A percentile compares a stretch with the other conserved stretches of the same genome.
phyloP scores from a whole-genome alignment of 2,329 filamentous ascomycete species.

The Trichoderma sp. region DNA sequence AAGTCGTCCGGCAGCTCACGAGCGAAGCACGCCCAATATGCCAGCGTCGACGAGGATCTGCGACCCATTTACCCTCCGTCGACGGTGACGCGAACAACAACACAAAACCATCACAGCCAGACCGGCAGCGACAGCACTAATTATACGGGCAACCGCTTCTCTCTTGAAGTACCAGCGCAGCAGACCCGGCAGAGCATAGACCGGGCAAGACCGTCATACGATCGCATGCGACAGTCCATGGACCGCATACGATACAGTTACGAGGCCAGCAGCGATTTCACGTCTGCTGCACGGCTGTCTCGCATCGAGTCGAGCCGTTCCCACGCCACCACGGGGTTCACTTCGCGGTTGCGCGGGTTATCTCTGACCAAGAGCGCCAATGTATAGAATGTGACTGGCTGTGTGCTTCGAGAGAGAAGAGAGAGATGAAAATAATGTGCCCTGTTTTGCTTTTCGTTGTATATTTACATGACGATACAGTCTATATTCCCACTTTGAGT shows the following conservation, averaged over 20 bases:
- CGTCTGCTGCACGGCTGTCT: constrained; percentile 80
- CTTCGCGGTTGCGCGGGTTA: constrained; percentile 47
- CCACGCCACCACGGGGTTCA: constrained; percentile 37
- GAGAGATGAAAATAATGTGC: neutral
- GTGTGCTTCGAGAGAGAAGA: constrained; percentile 12
- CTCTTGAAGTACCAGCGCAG: constrained; percentile 44
- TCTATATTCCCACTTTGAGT: constrained; percentile 6
- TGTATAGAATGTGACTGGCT: constrained; percentile 35
- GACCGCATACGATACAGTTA: constrained; percentile 82
- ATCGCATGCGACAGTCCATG: constrained; percentile 83
- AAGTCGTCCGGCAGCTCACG: constrained; percentile 63
- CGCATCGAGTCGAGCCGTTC: constrained; percentile 77
- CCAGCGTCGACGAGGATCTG: constrained; percentile 79
- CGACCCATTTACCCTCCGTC: constrained; percentile 93
- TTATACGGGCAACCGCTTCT: constrained; percentile 70
- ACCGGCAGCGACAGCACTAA: constrained; percentile 94
- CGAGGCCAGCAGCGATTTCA: constrained; percentile 88
- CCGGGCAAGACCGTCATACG: constrained; percentile 78
- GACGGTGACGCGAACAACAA: constrained; percentile 73
- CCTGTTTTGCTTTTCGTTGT: constrained; percentile 33
- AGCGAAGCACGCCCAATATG: constrained; percentile 59
- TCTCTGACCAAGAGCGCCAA: constrained; percentile 49
- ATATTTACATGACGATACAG: constrained; percentile 36
- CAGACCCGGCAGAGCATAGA: constrained; percentile 61
- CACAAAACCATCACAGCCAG: constrained; percentile 77